Evolutionary conservation across 2,329 filamentous ascomycete species (phyloP).

Genomic region (Pleoardoris graminearum): DNA sequence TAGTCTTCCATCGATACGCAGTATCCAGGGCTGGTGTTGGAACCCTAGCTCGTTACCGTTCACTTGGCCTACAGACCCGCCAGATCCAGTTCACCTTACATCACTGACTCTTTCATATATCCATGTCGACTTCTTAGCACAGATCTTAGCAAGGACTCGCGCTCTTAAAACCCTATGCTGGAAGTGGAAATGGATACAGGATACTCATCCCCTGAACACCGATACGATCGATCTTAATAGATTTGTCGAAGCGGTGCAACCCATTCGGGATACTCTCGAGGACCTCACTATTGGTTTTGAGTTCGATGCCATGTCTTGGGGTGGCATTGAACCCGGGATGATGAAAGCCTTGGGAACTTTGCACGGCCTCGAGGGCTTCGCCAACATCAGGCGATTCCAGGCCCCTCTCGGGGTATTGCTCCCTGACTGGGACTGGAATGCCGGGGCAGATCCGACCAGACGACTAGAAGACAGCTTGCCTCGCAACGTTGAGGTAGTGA

Average conservation of each 20-base stretch:
- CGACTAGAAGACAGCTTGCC: conserved; percentile 8
- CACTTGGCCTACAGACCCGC: not conserved
- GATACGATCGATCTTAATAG: conserved; percentile 3
- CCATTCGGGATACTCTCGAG: conserved; percentile 4
- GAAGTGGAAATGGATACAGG: conserved; percentile 4
- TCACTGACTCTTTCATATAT: conserved; percentile 2
- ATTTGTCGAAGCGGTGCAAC: conserved; percentile 7
- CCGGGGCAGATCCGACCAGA: not conserved
- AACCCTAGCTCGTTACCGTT: conserved; percentile 2
- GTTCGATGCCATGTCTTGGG: conserved; percentile 4
- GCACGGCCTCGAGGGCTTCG: conserved; percentile 4
- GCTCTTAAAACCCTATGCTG: conserved; percentile 4
- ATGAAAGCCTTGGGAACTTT: conserved; percentile 5
- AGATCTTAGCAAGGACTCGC: conserved; percentile 2
- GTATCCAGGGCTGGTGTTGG: conserved; percentile 3
- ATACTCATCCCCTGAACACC: conserved; percentile 4
- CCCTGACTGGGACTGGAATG: conserved; percentile 2
- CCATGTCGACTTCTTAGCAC: conserved; percentile 4
- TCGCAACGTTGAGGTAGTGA: conserved; percentile 7
- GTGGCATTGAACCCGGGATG: conserved; percentile 3
- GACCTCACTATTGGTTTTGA: conserved; percentile 3
- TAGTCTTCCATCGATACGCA: conserved; percentile 4
- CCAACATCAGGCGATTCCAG: conserved; percentile 4
- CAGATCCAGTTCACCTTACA: conserved; percentile 2
- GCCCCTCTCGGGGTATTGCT: conserved; percentile 5